phyloP scores from a whole-genome alignment of 2,329 filamentous ascomycete species.

The Fusarium brevicatenulatum region DNA sequence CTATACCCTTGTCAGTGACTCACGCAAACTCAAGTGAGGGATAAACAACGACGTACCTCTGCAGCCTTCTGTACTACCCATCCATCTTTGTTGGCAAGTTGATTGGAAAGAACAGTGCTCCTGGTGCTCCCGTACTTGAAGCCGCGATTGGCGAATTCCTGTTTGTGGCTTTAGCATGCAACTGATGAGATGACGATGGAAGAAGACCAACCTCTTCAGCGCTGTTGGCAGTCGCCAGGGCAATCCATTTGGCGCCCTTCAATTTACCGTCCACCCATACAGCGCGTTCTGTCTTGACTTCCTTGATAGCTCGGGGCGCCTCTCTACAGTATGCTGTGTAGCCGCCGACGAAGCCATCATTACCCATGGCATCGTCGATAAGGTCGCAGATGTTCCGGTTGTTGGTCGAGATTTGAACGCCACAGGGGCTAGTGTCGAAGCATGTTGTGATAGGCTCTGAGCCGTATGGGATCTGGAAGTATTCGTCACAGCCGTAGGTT shows the following conservation, averaged over 20 bases:
- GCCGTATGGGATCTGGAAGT: conserved; percentile 18
- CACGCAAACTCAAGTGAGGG: accelerated
- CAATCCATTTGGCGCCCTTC: not conserved
- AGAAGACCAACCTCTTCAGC: not conserved
- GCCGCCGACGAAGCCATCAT: conserved; percentile 7
- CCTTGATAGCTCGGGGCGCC: conserved; percentile 4
- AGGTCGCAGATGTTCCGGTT: conserved; percentile 20
- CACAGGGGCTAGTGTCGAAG: conserved; percentile 20
- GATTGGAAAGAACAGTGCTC: not conserved
- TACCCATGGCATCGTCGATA: conserved; percentile 1
- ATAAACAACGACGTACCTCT: not conserved
- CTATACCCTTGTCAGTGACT: not conserved
- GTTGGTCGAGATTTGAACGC: conserved; percentile 21
- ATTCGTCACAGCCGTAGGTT: conserved; percentile 19
- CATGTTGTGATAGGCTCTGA: conserved; percentile 21
- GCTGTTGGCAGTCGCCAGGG: not conserved
- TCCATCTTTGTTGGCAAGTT: conserved; percentile 27
- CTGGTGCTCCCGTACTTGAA: conserved; percentile 14
- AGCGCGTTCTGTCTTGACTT: conserved; percentile 5
- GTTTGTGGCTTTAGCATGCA: not conserved
- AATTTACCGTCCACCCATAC: conserved; percentile 22
- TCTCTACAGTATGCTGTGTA: conserved; percentile 11
- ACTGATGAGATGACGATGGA: too few species aligned
- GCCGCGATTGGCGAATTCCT: conserved; percentile 8
- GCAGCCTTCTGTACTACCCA: conserved; percentile 22